phyloP scores from a whole-genome alignment of 106 monocot genomes.

The Platanthera guangdongensis region DNA sequence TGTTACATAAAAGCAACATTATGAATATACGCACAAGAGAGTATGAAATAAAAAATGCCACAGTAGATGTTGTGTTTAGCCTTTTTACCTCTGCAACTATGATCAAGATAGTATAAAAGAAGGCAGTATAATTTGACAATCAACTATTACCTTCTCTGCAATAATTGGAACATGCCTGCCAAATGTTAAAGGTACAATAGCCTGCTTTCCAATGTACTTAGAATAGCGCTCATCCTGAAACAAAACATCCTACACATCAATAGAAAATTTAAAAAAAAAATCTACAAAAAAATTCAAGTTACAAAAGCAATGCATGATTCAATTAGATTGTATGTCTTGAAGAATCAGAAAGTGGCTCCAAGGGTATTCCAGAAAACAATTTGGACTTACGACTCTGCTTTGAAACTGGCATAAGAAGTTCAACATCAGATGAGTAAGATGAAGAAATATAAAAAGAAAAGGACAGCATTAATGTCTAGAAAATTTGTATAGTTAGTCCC shows the following conservation, averaged over 20 bases:
- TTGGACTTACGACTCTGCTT: background rate
- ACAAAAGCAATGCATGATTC: background rate
- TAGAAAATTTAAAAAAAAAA: background rate
- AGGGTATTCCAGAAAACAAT: background rate
- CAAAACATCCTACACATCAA: background rate
- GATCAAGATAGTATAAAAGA: background rate
- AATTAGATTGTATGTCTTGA: background rate
- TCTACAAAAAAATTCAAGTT: background rate
- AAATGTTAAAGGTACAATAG: slow-evolving; percentile 94
- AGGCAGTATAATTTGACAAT: background rate
- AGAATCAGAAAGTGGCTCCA: background rate
- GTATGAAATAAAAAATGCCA: background rate
- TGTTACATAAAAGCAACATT: background rate
- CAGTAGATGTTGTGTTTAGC: background rate
- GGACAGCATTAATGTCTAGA: background rate
- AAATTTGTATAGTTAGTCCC: background rate
- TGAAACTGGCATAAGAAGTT: background rate
- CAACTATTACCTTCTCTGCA: slow-evolving; percentile 58
- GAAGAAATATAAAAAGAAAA: background rate
- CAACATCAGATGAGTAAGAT: background rate
- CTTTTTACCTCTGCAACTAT: background rate
- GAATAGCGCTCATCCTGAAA: slow-evolving; percentile 91
- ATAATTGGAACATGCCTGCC: slow-evolving; percentile 94
- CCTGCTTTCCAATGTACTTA: slow-evolving; percentile 75
- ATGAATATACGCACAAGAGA: background rate